These are phyloP conservation scores for Clarireedia paspali DNA, from an alignment of 2,329 filamentous ascomycete species.

Conservation along the genomic window DNA sequence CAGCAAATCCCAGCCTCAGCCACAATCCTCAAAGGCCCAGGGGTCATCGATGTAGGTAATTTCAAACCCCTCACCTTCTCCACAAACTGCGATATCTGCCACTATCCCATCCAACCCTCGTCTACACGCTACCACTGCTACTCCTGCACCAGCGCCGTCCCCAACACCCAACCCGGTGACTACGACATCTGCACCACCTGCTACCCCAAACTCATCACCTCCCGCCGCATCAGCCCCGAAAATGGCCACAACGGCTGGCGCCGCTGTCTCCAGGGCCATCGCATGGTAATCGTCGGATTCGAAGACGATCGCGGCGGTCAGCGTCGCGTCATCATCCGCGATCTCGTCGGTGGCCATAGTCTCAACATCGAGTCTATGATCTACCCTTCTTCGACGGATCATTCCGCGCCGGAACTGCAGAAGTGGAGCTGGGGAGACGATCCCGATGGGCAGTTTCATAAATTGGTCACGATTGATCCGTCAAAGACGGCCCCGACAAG, in stretches of 20 bases:
- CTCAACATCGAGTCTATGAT: constrained; percentile 47
- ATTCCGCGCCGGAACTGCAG: constrained; percentile 32
- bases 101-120: constrained; percentile 60
- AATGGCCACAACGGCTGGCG: constrained; percentile 80
- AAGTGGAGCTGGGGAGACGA: constrained; percentile 45
- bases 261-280: constrained; percentile 69
- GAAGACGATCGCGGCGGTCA: constrained; percentile 60
- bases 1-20: constrained; percentile 39
- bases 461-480: constrained; percentile 46
- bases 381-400: constrained; percentile 14
- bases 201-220: constrained; percentile 60
- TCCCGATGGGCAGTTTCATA: constrained; percentile 30
- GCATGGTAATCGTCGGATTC: constrained; percentile 77
- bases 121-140: constrained; percentile 74
- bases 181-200: constrained; percentile 80
- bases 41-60: constrained; percentile 36
- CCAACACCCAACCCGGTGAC: constrained; percentile 53
- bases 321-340: constrained; percentile 58
- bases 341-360: constrained; percentile 69
- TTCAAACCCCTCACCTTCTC: constrained; percentile 66
- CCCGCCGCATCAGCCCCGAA: constrained; percentile 59
- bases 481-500: constrained; percentile 32
- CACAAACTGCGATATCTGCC: constrained; percentile 73
- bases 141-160: constrained; percentile 51
- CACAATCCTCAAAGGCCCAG: constrained; percentile 40